These are phyloP conservation scores for Vigna unguiculata DNA, from an alignment of 306 rosid genomes.

Conservation along the genomic window DNA sequence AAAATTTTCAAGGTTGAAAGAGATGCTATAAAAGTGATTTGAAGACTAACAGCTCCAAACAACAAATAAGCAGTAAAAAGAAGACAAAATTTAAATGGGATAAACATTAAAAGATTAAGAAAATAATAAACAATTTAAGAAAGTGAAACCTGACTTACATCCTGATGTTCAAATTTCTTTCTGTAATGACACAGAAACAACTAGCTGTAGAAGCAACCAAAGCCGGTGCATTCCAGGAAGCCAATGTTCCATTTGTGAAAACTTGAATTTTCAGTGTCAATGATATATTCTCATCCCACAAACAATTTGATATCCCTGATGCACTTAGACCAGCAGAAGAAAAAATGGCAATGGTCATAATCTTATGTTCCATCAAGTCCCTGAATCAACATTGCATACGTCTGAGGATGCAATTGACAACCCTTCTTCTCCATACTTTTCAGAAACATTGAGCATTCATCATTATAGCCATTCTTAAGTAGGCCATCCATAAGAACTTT, in stretches of 20 bases:
- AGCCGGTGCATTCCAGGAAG: constrained; percentile 23
- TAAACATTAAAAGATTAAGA: neutral
- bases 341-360: constrained; percentile 7
- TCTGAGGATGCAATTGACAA: constrained; percentile 66
- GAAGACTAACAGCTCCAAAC: constrained; percentile 1
- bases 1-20: constrained; percentile 12
- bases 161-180: constrained; percentile 25
- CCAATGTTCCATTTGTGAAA: constrained; percentile 24
- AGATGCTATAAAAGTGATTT: neutral
- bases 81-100: neutral
- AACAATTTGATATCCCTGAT: constrained; percentile 30
- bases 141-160: constrained; percentile 40
- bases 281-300: constrained; percentile 1
- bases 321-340: constrained; percentile 28
- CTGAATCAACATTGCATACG: constrained; percentile 69
- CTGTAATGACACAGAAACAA: constrained; percentile 18
- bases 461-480: constrained; percentile 60
- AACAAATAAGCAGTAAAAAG: neutral
- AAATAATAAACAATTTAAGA: neutral
- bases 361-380: constrained; percentile 57
- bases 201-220: neutral
- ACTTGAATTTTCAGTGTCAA: constrained; percentile 18
- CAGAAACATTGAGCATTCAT: constrained; percentile 63
- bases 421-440: constrained; percentile 66
- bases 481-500: constrained; percentile 77